These are phyloP conservation scores for Heritiera littoralis DNA, from an alignment of 345 rosid species.

Conservation along the genomic window DNA sequence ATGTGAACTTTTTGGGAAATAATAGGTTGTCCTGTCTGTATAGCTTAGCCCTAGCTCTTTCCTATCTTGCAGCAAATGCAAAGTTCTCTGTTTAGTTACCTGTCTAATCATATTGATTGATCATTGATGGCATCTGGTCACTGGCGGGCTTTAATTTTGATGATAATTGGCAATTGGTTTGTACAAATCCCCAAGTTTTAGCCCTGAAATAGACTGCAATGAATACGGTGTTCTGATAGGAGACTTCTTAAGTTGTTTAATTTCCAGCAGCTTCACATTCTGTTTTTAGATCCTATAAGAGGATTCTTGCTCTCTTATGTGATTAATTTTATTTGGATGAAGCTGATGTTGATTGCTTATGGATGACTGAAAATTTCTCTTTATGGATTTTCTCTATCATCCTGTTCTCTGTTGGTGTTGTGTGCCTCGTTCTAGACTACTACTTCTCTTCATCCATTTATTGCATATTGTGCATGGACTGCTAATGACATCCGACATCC, in stretches of 20 bases:
- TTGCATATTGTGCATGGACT: background rate
- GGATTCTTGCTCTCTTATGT: background rate
- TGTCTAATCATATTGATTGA: background rate
- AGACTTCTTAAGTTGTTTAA: background rate
- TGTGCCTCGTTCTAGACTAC: background rate
- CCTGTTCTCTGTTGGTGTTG: background rate
- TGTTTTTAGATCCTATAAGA: background rate
- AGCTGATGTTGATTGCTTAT: background rate
- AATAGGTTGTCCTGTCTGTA: background rate
- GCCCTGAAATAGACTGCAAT: background rate
- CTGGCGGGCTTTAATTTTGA: background rate
- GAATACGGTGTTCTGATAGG: background rate
- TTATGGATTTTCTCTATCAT: background rate
- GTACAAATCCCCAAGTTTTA: background rate
- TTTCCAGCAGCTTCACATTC: background rate
- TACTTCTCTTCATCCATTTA: background rate
- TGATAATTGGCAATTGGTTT: conserved; percentile 4
- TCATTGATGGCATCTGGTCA: background rate
- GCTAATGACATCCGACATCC: background rate
- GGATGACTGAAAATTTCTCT: background rate
- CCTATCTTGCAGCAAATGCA: background rate
- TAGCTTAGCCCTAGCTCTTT: background rate
- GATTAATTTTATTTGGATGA: background rate
- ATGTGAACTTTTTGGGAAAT: background rate
- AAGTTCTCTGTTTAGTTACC: conserved; percentile 2